These are phyloP conservation scores for Phallus indusiatus DNA, from an alignment of 768 basidiomycete species.

Conservation along the genomic window DNA sequence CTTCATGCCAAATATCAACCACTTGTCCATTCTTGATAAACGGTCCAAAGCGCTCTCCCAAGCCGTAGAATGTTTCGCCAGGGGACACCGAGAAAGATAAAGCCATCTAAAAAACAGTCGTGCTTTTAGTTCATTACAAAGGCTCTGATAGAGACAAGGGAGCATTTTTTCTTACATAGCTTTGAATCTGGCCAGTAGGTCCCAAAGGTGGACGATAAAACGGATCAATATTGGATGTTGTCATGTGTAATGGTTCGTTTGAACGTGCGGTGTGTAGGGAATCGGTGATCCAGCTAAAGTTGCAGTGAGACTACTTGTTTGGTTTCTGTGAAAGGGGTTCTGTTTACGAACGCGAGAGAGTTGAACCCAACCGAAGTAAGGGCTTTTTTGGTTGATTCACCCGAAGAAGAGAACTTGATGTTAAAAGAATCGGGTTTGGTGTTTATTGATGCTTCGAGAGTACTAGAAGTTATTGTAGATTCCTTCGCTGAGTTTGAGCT, in stretches of 20 bases:
- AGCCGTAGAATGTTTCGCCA: constrained; percentile 63
- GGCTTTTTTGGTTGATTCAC: constrained; percentile 6
- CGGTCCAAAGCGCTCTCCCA: constrained; percentile 67
- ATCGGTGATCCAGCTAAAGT: constrained; percentile 3
- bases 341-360: constrained; percentile 18
- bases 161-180: constrained; percentile 33
- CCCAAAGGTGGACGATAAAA: constrained; percentile 32
- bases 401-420: constrained; percentile 10
- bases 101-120: constrained; percentile 21
- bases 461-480: constrained; percentile 10
- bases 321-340: no score
- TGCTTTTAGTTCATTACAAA: constrained; percentile 23
- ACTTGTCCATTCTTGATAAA: constrained; percentile 70
- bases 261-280: constrained; percentile 1
- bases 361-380: constrained; percentile 10
- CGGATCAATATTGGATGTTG: constrained; percentile 25
- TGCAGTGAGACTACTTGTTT: no score
- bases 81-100: constrained; percentile 50
- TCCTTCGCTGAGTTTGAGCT: constrained; percentile 8
- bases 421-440: constrained; percentile 13
- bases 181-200: constrained; percentile 44
- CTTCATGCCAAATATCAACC: constrained; percentile 62
- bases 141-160: constrained; percentile 27
- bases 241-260: constrained; percentile 1
- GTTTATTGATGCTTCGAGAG: constrained; percentile 12